Evolutionary conservation across 2,329 filamentous ascomycete species (phyloP).

Genomic region (Didymella keratinophila): DNA sequence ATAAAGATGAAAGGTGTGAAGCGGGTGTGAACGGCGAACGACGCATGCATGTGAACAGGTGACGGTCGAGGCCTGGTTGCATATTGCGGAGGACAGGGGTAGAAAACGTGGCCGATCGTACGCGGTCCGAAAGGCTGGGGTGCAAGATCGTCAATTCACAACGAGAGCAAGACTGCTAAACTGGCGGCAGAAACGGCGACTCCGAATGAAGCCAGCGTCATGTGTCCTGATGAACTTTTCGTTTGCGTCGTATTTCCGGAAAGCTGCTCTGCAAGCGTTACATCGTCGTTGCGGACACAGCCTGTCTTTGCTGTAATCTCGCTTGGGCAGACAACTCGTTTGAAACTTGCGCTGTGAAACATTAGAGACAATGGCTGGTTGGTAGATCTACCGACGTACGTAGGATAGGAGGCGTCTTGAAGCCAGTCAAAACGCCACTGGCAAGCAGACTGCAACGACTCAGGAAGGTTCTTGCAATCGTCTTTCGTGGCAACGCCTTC

Average conservation of each 20-base stretch:
- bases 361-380: conserved; percentile 23
- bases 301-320: conserved; percentile 46
- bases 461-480: conserved; percentile 47
- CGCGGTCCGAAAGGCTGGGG: conserved; percentile 28
- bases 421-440: conserved; percentile 50
- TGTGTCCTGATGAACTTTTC: conserved; percentile 1
- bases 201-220: background rate
- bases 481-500: conserved; percentile 40
- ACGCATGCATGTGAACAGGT: conserved; percentile 42
- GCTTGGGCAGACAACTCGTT: conserved; percentile 46
- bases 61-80: conserved; percentile 29
- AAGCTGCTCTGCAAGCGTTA: conserved; percentile 26
- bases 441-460: conserved; percentile 38
- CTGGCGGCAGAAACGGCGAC: conserved; percentile 11
- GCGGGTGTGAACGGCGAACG: background rate
- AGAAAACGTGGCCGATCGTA: conserved; percentile 33
- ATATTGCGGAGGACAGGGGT: conserved; percentile 29
- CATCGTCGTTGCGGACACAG: conserved; percentile 47
- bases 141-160: conserved; percentile 39
- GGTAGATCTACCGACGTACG: conserved; percentile 28
- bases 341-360: conserved; percentile 46
- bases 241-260: conserved; percentile 5
- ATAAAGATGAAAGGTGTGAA: background rate
- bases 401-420: conserved; percentile 44
- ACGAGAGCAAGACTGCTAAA: conserved; percentile 22